These are phyloP conservation scores for Zelopaecilomyces penicillatus DNA, from an alignment of 2,329 filamentous ascomycete genomes.

Conservation along the genomic window DNA sequence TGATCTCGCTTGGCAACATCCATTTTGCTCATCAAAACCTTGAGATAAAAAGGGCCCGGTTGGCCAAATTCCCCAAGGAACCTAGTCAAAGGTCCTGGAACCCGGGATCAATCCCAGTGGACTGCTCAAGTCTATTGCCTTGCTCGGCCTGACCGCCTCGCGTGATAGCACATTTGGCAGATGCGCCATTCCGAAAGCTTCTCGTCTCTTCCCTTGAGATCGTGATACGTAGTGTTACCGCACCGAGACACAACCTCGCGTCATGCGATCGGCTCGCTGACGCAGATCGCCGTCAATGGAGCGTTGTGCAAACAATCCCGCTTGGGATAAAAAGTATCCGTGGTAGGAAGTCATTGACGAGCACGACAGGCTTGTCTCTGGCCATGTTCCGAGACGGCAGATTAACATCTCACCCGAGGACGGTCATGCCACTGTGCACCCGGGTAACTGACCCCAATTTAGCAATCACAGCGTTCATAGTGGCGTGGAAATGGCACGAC, in stretches of 20 bases:
- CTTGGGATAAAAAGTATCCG: constrained; percentile 9
- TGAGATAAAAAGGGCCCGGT: no score
- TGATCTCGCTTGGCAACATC: no score
- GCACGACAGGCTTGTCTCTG: constrained; percentile 7
- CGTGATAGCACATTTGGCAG: constrained; percentile 7
- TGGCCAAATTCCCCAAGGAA: no score
- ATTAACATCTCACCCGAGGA: constrained; percentile 7
- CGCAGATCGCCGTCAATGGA: constrained; percentile 8
- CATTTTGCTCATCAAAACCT: no score
- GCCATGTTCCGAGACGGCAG: constrained; percentile 9
- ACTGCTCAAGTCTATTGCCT: constrained; percentile 5
- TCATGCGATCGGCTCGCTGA: constrained; percentile 10
- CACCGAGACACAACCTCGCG: constrained; percentile 7
- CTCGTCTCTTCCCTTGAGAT: constrained; percentile 9
- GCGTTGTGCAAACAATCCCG: constrained; percentile 5
- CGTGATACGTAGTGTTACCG: constrained; percentile 8
- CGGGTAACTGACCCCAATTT: constrained; percentile 5
- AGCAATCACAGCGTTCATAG: constrained; percentile 55
- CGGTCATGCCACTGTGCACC: neutral
- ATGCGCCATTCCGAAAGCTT: constrained; percentile 6
- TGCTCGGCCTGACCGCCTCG: constrained; percentile 8
- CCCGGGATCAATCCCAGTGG: neutral
- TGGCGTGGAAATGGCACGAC: constrained; percentile 79
- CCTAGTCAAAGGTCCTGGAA: no score
- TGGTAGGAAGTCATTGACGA: constrained; percentile 12